Conservation (phyloP, 1,139 yeast genomes). For the Lodderomyces jiufengensis region DNA sequence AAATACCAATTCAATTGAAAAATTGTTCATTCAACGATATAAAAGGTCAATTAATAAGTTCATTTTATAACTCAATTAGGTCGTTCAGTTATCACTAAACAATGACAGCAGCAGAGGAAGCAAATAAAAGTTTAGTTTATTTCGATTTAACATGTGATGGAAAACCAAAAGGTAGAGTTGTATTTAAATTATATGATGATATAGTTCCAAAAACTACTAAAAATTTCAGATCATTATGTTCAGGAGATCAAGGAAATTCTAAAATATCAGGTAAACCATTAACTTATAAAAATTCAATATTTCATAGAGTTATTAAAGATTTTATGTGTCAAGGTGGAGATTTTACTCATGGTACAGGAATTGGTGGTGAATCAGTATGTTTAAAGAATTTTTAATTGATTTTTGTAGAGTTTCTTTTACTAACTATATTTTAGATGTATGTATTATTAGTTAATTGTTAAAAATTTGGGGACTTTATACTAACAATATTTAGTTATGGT, state of each 20-base stretch:
- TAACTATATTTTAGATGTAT: too few relatives aligned
- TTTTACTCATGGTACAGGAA: conserved; percentile 83
- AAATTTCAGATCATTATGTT: conserved; percentile 85
- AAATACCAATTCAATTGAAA: too few relatives aligned
- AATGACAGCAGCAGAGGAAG: too few relatives aligned
- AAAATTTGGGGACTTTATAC: too few relatives aligned
- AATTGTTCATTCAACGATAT: too few relatives aligned
- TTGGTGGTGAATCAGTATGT: conserved; percentile 85
- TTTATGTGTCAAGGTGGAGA: conserved; percentile 98
- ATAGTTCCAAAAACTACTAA: conserved; percentile 91
- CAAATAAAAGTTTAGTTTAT: conserved; percentile 38
- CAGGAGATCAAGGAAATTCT: conserved; percentile 81
- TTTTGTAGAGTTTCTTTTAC: too few relatives aligned
- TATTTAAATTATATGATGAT: conserved; percentile 72
- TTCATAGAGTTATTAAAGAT: conserved; percentile 88
- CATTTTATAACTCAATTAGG: too few relatives aligned
- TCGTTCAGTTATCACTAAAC: too few relatives aligned
- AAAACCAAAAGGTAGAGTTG: conserved; percentile 64
- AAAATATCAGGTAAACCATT: conserved; percentile 57
- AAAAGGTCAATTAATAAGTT: too few relatives aligned
- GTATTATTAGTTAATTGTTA: too few relatives aligned
- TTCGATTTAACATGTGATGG: conserved; percentile 74
- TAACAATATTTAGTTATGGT: conserved; percentile 48
- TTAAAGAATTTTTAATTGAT: too few relatives aligned
- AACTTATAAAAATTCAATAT: conserved; percentile 71